Evolutionary conservation across 2,329 filamentous ascomycete genomes (phyloP), one percentile per base, ranked within the genome.

Genomic region (Fusarium pseudograminearum): DNA sequence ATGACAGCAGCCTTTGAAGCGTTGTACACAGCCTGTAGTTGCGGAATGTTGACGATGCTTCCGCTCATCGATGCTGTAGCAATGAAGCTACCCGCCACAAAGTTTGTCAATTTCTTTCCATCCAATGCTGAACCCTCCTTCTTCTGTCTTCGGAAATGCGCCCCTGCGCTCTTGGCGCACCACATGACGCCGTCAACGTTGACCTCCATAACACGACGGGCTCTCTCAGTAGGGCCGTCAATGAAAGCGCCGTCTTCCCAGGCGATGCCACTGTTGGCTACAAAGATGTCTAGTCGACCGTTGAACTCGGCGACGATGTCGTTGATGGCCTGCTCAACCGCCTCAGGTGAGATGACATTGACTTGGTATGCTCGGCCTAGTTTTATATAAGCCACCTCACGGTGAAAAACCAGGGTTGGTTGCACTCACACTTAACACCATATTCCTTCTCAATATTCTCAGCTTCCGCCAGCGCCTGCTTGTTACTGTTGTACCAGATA

Each of bases 181-280:
- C 92, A 95, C 80, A 91, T 93, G 40, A 91, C 91, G 52, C 91
- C 90, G 77, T 93, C 91, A 16, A 95, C 80, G 78, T 96, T 92
- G 51, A 91, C 90, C 47, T 84, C 81, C 70, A 93, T 84, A 40
- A 95, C 90, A 65, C 89, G 86, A 51, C 85, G 84, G 80, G 92
- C 92, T 73, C 88, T 86, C 20, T 88, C 85, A 20, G 90, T 76
- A 7, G 87, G 81, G 26, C 89, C 90, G 65, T 92, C 89, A 36
- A 93, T 83, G 76, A 91, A 88, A 11, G 89, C 77, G 0, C 90
- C 90, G 62, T 92, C 84, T 4, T 86, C 89, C 91, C 91, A 94
- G 1, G 89, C 85, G 55, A 94, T 89, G 53, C 92, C 92, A 16
- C 90, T 90, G 76, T 96, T 95, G 72, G 92, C 92, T 45, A 94